Conservation (phyloP, 2,329 filamentous ascomycete genomes). For the Botrytis pseudocinerea region DNA sequence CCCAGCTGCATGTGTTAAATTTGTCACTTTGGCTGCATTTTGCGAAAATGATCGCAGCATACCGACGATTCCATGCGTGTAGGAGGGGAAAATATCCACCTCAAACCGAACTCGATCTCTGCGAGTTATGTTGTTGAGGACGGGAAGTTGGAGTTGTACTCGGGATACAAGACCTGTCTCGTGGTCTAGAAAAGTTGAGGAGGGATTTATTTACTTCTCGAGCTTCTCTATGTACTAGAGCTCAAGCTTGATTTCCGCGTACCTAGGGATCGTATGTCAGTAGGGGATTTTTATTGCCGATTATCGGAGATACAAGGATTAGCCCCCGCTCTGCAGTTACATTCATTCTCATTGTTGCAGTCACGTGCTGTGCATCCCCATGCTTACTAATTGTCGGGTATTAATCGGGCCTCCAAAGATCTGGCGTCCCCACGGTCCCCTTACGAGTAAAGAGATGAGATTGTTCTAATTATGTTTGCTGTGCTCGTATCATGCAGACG, state of each 20-base stretch:
- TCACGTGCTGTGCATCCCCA: neutral
- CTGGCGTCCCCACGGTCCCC: neutral
- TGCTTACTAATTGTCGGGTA: neutral
- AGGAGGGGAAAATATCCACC: slow-evolving; percentile 19
- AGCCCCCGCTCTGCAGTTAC: slow-evolving; percentile 7
- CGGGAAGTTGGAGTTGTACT: neutral
- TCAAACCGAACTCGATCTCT: slow-evolving; percentile 6
- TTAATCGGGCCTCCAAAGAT: neutral
- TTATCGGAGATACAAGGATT: slow-evolving; percentile 2
- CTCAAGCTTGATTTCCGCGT: slow-evolving; percentile 3
- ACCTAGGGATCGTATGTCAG: neutral
- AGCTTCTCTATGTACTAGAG: neutral
- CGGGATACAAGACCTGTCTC: neutral
- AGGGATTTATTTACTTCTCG: neutral
- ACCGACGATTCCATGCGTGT: slow-evolving; percentile 39
- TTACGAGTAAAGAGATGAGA: neutral
- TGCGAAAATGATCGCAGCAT: slow-evolving; percentile 42
- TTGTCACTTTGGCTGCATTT: slow-evolving; percentile 37
- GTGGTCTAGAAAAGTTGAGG: neutral
- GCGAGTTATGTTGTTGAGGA: slow-evolving; percentile 2
- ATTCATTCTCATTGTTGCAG: neutral
- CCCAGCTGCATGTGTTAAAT: slow-evolving; percentile 32
- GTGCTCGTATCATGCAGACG: neutral
- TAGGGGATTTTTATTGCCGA: neutral
- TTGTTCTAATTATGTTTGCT: neutral